Base-by-base conservation (phyloP, 1,284 basidiomycete genomes). In the Megacollybia platyphylla region DNA sequence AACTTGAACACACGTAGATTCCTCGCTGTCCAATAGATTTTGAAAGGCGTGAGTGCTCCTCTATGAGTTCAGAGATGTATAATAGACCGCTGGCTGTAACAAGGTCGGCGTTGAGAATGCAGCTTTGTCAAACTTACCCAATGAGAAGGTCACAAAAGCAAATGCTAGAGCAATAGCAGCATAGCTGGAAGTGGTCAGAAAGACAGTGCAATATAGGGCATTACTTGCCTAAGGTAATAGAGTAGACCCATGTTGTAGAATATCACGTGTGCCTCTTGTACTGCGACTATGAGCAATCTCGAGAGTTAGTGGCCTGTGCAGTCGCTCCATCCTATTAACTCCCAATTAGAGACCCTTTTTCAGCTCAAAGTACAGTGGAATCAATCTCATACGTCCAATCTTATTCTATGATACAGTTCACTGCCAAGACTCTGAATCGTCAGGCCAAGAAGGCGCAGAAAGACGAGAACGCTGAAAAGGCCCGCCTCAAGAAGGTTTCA, bases 381-480 rank as follows among this genome's bases (percentile, higher is more conserved):
- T 27, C 42, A 41, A 36, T 29, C 8, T 20, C 29, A 34, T 27
- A 18, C 39, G 29, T 32, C 44, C 35, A 34, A 39, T 40, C 46
- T 45, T 46, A 46, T 18, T 26, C 29, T 26, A 17, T 29, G 39
- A 32, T 43, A 44, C 57, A 97, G 91, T 96, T 97, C 68, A 97
- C 92, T 15, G 90, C 92, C 48, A 97, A 96, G 76, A 79, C 86
- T 38, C 73, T 97, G 26, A 85, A 75, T 56, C 75, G 87, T 43
- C 92, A 97, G 63, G 89, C 93, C 8, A 92, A 89, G 72, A 97
- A 96, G 61, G 91, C 92, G 0, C 79, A 89, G 63, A 97, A 93
- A 57, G 92, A 96, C 57, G 92, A 97, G 65, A 71, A 68, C 17
- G 56, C 73, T 0, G 92, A 97, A 68, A 93, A 91, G 63, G 54